Evolutionary conservation across 2,329 filamentous ascomycete genomes (phyloP), one percentile per base, ranked within the genome.

Genomic region (Sporothrix humicola): DNA sequence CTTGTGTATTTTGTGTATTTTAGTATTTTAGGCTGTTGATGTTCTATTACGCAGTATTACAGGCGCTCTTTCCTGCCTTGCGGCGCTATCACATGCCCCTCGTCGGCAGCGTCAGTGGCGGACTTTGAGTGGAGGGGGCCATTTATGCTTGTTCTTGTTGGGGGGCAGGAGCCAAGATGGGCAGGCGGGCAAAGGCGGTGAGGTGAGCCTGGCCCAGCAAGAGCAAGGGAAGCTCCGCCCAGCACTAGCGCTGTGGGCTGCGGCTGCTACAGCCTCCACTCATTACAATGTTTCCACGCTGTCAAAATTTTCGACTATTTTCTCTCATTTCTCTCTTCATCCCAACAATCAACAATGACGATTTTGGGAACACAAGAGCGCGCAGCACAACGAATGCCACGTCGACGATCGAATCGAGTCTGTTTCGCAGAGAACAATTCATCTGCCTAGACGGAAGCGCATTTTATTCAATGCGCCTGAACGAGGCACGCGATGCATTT

Each of bases 141-240:
- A 68, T 5, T 68, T 68, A 52, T 68, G 65, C 65, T 58, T 70
- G 68, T 70, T 70, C 68, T 37, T 70, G 68, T 52, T 68, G 65
- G 65, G 65, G 65, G 65, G 65, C 26, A 46, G 42, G 42, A 9
- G 59, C 59, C 17, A 20, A 44, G 59, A 17, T 17, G 17, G 65
- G 46, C 65, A 37, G 68, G 68, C 68, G 48, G 68, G 20, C 48
- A 52, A 52, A 52, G 48, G 48, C 48, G 48, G 48, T 52, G 48
- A 50, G 48, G 48, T 52, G 48, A 50, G 52, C 26, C 6, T 17
- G 59, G 9, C 17, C 59, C n/a, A 63, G 59, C 31, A 44, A 63
- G 59, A 65, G 37, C 37, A 65, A 65, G 61, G 56, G n/a, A 48
- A 26, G 59, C 8, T 46, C 37, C 59, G 59, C 10, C 13, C 59